Evolutionary conservation across 257 asterid species (phyloP).

Genomic region (Agastache rugosa): DNA sequence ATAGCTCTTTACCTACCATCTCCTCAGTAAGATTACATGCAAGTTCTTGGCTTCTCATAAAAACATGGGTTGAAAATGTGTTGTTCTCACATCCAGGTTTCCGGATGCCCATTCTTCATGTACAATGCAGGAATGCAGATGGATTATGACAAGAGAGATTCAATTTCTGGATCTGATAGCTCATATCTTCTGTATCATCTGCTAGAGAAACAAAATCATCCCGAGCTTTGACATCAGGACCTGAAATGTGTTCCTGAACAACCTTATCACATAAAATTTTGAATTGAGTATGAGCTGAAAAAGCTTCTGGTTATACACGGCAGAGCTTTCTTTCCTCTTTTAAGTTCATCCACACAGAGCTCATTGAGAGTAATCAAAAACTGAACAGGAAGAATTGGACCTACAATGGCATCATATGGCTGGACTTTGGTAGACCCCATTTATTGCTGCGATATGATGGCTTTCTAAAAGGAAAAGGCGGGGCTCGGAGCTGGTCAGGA

Average conservation of each 20-base stretch:
- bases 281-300: slow-evolving; percentile 51
- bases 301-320: slow-evolving; percentile 45
- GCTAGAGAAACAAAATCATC: slow-evolving; percentile 60
- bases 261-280: slow-evolving; percentile 53
- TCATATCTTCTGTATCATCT: slow-evolving; percentile 54
- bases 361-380: slow-evolving; percentile 57
- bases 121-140: slow-evolving; percentile 40
- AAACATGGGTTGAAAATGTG: slow-evolving; percentile 50
- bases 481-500: slow-evolving; percentile 47
- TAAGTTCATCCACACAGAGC: slow-evolving; percentile 43
- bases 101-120: slow-evolving; percentile 22
- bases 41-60: slow-evolving; percentile 43
- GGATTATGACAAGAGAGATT: slow-evolving; percentile 53
- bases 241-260: slow-evolving; percentile 38
- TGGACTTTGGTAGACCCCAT: slow-evolving; percentile 51
- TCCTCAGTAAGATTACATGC: slow-evolving; percentile 40
- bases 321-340: slow-evolving; percentile 35
- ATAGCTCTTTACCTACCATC: slow-evolving; percentile 52
- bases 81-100: slow-evolving; percentile 36
- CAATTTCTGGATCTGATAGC: slow-evolving; percentile 30
- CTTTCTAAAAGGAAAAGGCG: slow-evolving; percentile 51
- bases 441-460: slow-evolving; percentile 56
- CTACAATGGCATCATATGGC: slow-evolving; percentile 48
- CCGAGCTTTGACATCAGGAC: slow-evolving; percentile 37
- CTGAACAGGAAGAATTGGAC: slow-evolving; percentile 63